Conservation (phyloP, 192 early-diverging fungal genomes). For the Linnemannia schmuckeri region DNA sequence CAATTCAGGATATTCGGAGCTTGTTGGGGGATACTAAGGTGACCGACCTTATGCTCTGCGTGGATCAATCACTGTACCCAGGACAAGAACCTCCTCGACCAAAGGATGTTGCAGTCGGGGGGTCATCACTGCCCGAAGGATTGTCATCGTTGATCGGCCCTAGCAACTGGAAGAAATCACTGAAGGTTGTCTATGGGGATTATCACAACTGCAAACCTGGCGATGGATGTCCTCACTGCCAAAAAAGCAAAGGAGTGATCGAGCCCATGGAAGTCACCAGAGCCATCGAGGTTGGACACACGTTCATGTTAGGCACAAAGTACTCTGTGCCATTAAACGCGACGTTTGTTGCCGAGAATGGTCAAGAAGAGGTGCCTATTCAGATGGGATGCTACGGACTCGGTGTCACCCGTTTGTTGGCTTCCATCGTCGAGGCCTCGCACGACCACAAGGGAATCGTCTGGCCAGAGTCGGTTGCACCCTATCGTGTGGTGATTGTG, state of each 20-base stretch:
- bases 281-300: constrained; percentile 90
- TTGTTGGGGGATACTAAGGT: constrained; percentile 27
- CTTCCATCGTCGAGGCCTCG: constrained; percentile 80
- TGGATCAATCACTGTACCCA: constrained; percentile 50
- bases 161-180: not conserved
- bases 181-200: constrained; percentile 52
- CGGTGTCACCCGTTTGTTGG: constrained; percentile 85
- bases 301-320: constrained; percentile 91
- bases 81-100: constrained; percentile 10
- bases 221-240: constrained; percentile 63
- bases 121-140: constrained; percentile 12
- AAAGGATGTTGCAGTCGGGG: constrained; percentile 5
- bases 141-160: constrained; percentile 9
- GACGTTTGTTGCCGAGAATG: constrained; percentile 47
- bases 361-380: constrained; percentile 58
- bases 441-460: constrained; percentile 76
- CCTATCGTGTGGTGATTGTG: constrained; percentile 77
- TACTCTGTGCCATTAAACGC: constrained; percentile 84
- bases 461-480: constrained; percentile 88
- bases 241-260: constrained; percentile 1
- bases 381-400: constrained; percentile 96
- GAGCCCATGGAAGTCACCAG: constrained; percentile 56
- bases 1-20: constrained; percentile 32
- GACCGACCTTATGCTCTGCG: constrained; percentile 32
- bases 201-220: constrained; percentile 62